Conservation (phyloP, 768 basidiomycete species). For the Lentinula sp. region DNA sequence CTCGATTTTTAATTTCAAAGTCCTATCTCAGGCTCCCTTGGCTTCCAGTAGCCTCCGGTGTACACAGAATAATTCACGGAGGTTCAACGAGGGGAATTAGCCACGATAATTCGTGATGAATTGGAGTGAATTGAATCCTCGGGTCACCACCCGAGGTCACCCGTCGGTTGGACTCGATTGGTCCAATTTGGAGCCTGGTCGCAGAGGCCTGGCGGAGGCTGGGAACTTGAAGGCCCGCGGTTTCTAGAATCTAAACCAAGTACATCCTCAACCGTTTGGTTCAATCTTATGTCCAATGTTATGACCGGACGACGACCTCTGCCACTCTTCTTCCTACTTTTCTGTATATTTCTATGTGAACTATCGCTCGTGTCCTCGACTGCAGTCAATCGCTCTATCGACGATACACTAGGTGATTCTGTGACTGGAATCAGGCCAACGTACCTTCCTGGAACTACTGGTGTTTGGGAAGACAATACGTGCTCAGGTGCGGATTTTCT, state of each 20-base stretch:
- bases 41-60: too few relatives aligned
- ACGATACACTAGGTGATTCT: constrained; percentile 16
- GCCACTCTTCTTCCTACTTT: neutral
- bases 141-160: too few relatives aligned
- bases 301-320: neutral
- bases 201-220: neutral
- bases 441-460: constrained; percentile 10
- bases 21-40: too few relatives aligned
- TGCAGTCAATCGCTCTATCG: constrained; percentile 15
- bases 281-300: neutral
- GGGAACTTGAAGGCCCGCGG: neutral
- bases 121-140: too few relatives aligned
- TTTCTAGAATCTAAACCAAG: too few relatives aligned
- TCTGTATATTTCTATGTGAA: neutral
- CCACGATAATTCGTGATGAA: too few relatives aligned
- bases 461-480: constrained; percentile 13
- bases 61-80: too few relatives aligned
- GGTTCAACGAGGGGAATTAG: too few relatives aligned
- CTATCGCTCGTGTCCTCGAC: neutral
- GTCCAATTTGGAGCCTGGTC: too few relatives aligned
- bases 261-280: too few relatives aligned
- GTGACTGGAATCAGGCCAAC: constrained; percentile 13
- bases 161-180: too few relatives aligned
- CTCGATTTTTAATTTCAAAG: too few relatives aligned
- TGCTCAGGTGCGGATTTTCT: constrained; percentile 3